phyloP scores from a whole-genome alignment of 768 basidiomycete genomes.

The Lactarius quietus region DNA sequence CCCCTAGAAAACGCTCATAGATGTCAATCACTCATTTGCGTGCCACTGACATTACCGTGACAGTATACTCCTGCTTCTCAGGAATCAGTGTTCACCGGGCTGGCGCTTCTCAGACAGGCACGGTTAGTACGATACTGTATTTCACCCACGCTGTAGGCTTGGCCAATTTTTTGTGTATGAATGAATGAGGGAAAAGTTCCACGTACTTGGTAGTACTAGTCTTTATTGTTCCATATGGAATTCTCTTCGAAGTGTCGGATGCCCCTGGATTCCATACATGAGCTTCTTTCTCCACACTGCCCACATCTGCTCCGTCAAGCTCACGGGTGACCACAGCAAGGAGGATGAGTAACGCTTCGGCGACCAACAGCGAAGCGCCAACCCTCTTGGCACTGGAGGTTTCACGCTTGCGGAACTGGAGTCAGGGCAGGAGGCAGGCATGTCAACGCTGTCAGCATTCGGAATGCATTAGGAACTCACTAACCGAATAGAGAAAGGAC shows the following conservation, averaged over 20 bases:
- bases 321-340: not conserved
- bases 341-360: not conserved
- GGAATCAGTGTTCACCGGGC: not conserved
- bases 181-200: not conserved
- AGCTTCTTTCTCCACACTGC: not conserved
- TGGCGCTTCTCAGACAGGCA: not conserved
- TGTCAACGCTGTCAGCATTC: not conserved
- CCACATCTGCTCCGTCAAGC: not conserved
- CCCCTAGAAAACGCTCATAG: not conserved
- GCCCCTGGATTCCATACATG: not conserved
- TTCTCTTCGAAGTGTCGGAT: not conserved
- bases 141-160: not conserved
- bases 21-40: conserved; percentile 7
- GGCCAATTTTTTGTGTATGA: not conserved
- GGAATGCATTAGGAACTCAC: not conserved
- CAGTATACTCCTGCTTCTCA: not conserved
- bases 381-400: not conserved
- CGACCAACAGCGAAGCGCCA: not conserved
- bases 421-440: not conserved
- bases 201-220: not conserved
- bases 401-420: not conserved
- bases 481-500: not conserved
- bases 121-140: not conserved
- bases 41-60: conserved; percentile 2
- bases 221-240: conserved; percentile 1